A percentile compares a stretch with the other conserved stretches of the same genome.
phyloP scores from a whole-genome alignment of 140 eudicot species.

The Senecio squalidus region DNA sequence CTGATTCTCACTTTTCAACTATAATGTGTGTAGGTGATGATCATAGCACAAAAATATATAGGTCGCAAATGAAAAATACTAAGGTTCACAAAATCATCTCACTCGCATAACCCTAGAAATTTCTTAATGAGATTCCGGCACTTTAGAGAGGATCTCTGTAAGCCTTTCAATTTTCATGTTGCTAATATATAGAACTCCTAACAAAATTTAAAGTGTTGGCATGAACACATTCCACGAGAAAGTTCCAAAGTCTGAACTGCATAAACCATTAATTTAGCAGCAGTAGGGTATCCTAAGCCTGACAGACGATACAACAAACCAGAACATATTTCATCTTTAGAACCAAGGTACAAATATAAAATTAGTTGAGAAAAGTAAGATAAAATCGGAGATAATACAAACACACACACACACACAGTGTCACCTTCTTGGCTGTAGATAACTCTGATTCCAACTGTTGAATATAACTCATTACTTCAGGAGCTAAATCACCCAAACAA shows the following conservation, averaged over 20 bases:
- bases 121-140: not conserved
- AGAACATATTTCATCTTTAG: not conserved
- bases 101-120: not conserved
- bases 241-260: not conserved
- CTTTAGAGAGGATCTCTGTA: not conserved
- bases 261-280: not conserved
- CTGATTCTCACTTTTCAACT: not conserved
- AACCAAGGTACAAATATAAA: not conserved
- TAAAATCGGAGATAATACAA: not conserved
- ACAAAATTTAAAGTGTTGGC: not conserved
- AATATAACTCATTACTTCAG: conserved; percentile 56
- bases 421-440: conserved; percentile 55
- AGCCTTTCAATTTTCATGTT: not conserved
- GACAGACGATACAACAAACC: not conserved
- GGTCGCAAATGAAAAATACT: not conserved
- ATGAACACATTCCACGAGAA: not conserved
- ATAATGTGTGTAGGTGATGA: not conserved
- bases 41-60: not conserved
- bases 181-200: not conserved
- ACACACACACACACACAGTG: conserved; percentile 3
- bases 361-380: not conserved
- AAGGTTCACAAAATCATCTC: not conserved
- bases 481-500: conserved; percentile 53
- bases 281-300: not conserved
- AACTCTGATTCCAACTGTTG: conserved; percentile 68